Conservation (phyloP, 345 rosid genomes). For the Citrus hindsii region DNA sequence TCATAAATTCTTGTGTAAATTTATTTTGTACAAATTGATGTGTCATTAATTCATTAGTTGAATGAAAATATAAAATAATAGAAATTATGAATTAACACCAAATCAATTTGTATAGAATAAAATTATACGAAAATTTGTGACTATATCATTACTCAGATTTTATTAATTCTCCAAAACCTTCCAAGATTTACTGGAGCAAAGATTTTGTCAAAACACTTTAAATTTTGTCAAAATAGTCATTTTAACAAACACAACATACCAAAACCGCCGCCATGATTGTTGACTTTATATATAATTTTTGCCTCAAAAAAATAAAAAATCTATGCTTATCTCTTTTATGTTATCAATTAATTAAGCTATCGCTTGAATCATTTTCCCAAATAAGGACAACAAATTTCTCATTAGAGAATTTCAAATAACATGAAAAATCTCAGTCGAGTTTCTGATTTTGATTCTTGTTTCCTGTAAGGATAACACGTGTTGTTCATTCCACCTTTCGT, state of each 20-base stretch:
- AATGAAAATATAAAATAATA: too few species aligned
- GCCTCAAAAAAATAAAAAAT: not conserved
- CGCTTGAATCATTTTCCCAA: not conserved
- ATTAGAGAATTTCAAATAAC: not conserved
- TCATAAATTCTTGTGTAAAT: fast-evolving
- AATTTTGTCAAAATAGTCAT: not conserved
- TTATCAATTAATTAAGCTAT: not conserved
- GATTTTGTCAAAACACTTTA: not conserved
- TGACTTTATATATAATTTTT: too few species aligned
- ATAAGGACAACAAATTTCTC: not conserved
- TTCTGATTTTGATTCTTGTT: not conserved
- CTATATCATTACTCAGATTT: not conserved
- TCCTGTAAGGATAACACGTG: constrained; percentile 2
- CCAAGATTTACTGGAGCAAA: not conserved
- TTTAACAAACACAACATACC: not conserved
- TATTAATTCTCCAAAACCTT: not conserved
- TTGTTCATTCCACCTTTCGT: not conserved
- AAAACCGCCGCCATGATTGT: not conserved
- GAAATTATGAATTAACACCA: too few species aligned
- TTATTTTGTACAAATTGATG: too few species aligned
- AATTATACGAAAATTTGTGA: too few species aligned
- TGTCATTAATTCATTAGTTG: too few species aligned
- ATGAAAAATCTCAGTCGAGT: constrained; percentile 4
- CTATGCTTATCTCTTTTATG: not conserved
- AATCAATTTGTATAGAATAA: too few species aligned